Evolutionary conservation across 139 green algal genomes (phyloP), one percentile per base, ranked within the genome.

Genomic region (Marvania coccoides): DNA sequence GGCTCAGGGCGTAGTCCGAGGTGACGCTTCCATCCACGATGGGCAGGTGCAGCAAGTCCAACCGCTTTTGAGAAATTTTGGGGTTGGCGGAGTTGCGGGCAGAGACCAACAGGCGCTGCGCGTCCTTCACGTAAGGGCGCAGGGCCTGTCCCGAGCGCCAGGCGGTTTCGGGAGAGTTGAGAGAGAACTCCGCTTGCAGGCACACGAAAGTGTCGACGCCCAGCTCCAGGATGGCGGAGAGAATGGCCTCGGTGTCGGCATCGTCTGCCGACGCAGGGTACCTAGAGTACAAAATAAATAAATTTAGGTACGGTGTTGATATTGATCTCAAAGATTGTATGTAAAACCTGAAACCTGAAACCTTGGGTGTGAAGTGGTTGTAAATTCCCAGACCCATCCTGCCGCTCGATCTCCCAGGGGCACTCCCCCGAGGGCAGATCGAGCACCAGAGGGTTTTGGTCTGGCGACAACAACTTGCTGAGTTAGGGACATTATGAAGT

Each of bases 171-270:
- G 82, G 75, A 2, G 78, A 82, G 40, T 88, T 79, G 28, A 92
- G 82, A 42, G 77, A 83, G 3, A 92, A 85, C 47, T 94, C 87
- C 8, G 85, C 86, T 79, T 94, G 87, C 10, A 94, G 64, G 70
- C 87, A 94, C 8, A 94, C 87, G 60, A 94, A 94, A 0, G 83
- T 88, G 65, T 86, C 87, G 2, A 92, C 75, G 23, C 87, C 87
- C 14, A 89, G 69, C 67, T 88, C 77, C n/a, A 92, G 85, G 53
- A 94, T 70, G 1, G 66, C 74, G 1, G 67, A 85, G 0, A 94
- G 68, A 15, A 92, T 87, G 12, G 66, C 62, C 12, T 89, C 78
- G 6, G 85, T 94, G 45, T 94, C 87, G 0, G 23, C 57, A 26
- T 92, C 84, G 35, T 89, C 74, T 14, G 85, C 37, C 38, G 66